phyloP scores from a whole-genome alignment of 2,329 filamentous ascomycete genomes.

The Coleophoma eucalyptorum region DNA sequence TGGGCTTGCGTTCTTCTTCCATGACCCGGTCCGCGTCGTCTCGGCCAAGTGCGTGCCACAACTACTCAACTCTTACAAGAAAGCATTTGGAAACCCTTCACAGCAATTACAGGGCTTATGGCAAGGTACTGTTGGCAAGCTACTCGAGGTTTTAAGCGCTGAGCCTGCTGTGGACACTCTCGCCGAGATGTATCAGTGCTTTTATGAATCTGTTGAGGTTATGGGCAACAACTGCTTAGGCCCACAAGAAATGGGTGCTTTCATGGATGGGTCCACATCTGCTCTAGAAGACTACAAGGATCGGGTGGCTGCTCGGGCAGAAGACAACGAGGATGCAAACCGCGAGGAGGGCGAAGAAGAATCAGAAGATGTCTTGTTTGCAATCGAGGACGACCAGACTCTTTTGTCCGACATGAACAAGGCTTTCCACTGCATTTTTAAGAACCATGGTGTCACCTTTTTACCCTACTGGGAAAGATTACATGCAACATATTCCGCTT shows the following conservation, averaged over 20 bases:
- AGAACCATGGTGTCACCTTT: conserved; percentile 85
- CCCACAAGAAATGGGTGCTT: conserved; percentile 74
- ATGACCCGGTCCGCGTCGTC: conserved; percentile 92
- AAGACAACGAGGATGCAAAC: conserved; percentile 70
- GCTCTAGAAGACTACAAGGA: conserved; percentile 91
- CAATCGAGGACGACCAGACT: conserved; percentile 96
- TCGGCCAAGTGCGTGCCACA: conserved; percentile 94
- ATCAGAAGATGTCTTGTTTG: conserved; percentile 80
- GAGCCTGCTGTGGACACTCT: conserved; percentile 95
- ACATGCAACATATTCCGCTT: conserved; percentile 79
- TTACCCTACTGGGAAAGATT: conserved; percentile 84
- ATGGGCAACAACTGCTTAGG: conserved; percentile 81
- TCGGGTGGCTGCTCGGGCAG: conserved; percentile 76
- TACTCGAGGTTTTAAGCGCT: conserved; percentile 87
- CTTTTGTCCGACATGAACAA: conserved; percentile 99
- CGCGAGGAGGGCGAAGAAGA: conserved; percentile 89
- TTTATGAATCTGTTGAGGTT: conserved; percentile 97
- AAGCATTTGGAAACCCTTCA: conserved; percentile 78
- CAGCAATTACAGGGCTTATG: conserved; percentile 79
- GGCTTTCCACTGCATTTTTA: conserved; percentile 98
- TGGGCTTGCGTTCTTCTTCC: conserved; percentile 96
- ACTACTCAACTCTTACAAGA: conserved; percentile 90
- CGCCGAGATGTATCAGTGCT: conserved; percentile 99
- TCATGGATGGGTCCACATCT: conserved; percentile 81
- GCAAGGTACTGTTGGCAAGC: conserved; percentile 80